A percentile compares a stretch with the other conserved stretches of the same genome.
Evolutionary conservation across 163 green algal species (phyloP).

Genomic region (Volvox carteri): DNA sequence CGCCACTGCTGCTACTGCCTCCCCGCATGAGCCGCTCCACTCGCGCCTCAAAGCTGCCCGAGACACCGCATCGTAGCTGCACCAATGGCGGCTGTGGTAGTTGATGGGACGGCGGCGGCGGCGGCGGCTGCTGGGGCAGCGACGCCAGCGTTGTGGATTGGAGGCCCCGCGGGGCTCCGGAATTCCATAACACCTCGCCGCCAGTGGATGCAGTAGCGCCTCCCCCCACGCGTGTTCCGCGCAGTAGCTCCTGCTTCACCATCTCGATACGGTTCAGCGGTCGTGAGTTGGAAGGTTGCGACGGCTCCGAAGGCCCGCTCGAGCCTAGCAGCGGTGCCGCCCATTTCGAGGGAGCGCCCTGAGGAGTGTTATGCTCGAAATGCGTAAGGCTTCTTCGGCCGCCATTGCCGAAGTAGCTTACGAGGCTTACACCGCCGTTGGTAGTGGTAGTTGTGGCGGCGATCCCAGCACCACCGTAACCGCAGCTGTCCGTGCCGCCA

Average conservation of each 20-base stretch:
- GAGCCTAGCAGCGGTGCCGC: background rate
- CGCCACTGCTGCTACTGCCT: background rate
- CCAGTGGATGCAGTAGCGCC: too few relatives aligned
- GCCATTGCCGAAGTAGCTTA: background rate
- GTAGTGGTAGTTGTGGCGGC: background rate
- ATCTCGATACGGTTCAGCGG: conserved; percentile 6
- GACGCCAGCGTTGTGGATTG: too few relatives aligned
- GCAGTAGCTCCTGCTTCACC: background rate
- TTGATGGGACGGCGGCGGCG: background rate
- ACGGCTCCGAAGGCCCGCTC: background rate
- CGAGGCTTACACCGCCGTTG: background rate
- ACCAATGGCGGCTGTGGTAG: background rate
- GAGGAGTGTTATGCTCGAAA: background rate
- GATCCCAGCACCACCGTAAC: background rate
- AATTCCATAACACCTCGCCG: too few relatives aligned
- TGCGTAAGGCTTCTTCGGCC: too few relatives aligned
- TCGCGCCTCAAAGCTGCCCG: conserved; percentile 1
- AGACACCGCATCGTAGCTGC: background rate
- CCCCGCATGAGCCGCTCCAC: conserved; percentile 12
- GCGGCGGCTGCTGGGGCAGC: too few relatives aligned
- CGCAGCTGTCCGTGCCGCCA: background rate
- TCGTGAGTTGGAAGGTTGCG: background rate
- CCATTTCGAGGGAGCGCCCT: too few relatives aligned
- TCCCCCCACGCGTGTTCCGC: background rate
- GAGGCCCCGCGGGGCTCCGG: too few relatives aligned